Percentiles rank a stretch among this genome's conserved stretches.
phyloP scores from a whole-genome alignment of 768 basidiomycete genomes.

The Sarcodon sp. region DNA sequence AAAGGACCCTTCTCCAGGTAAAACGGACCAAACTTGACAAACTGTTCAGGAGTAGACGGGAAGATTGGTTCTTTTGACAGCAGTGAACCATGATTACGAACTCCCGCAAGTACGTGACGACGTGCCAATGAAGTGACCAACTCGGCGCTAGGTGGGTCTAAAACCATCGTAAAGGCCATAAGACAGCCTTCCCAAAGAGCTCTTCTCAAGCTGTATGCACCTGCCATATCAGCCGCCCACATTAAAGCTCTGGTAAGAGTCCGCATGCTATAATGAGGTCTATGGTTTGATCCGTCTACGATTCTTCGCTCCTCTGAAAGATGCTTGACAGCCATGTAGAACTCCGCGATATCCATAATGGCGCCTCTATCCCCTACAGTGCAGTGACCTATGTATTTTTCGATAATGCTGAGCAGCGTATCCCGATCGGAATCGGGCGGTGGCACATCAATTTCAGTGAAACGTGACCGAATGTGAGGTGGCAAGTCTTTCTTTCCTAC shows the following conservation, averaged over 20 bases:
- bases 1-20: constrained; percentile 74
- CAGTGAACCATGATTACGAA: constrained; percentile 69
- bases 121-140: constrained; percentile 58
- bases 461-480: constrained; percentile 77
- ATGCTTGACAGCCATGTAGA: constrained; percentile 72
- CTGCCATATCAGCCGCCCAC: constrained; percentile 76
- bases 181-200: constrained; percentile 93
- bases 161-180: constrained; percentile 96
- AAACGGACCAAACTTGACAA: constrained; percentile 83
- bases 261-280: constrained; percentile 96
- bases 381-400: constrained; percentile 77
- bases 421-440: constrained; percentile 88
- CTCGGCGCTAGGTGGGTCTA: constrained; percentile 61
- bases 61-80: constrained; percentile 54
- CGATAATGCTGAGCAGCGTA: constrained; percentile 75
- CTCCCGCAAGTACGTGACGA: constrained; percentile 64
- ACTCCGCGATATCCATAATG: constrained; percentile 86
- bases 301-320: constrained; percentile 64
- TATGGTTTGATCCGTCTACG: constrained; percentile 86
- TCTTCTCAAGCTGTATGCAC: constrained; percentile 67
- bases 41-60: constrained; percentile 35
- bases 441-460: constrained; percentile 94
- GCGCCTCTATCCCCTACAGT: constrained; percentile 78
- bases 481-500: constrained; percentile 97
- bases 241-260: constrained; percentile 84